A percentile compares a stretch with the other conserved stretches of the same genome.
Evolutionary conservation across 1,284 basidiomycete genomes (phyloP).

Genomic region (Ceratobasidium sp.): DNA sequence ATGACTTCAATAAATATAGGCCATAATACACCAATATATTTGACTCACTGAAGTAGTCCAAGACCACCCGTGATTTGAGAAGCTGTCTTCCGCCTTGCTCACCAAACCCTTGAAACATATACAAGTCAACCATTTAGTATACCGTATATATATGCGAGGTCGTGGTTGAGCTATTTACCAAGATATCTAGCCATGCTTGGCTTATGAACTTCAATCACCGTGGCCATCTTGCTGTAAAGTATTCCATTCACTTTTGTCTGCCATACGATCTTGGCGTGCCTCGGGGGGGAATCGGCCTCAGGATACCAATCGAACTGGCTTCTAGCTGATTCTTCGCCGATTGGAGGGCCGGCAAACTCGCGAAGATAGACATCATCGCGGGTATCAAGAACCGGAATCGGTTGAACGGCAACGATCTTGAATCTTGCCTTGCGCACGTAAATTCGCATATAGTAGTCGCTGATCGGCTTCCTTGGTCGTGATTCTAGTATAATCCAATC

Average conservation of each 20-base stretch:
- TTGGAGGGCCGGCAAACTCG: no score
- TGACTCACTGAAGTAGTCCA: conserved; percentile 37
- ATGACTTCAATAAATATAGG: not conserved
- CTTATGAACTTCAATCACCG: conserved; percentile 27
- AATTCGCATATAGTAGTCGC: conserved; percentile 18
- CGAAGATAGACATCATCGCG: no score
- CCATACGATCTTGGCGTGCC: conserved; percentile 34
- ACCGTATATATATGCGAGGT: not conserved
- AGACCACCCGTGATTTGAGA: conserved; percentile 28
- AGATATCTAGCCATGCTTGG: conserved; percentile 28
- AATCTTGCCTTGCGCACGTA: conserved; percentile 23
- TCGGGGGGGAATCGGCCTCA: no score
- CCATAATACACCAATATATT: not conserved
- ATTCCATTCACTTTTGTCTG: conserved; percentile 31
- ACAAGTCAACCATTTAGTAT: not conserved
- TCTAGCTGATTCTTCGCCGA: not conserved
- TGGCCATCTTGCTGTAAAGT: not conserved
- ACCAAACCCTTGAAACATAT: conserved; percentile 31
- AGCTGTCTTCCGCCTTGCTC: conserved; percentile 46
- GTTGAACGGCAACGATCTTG: conserved; percentile 17
- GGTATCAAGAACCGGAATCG: no score
- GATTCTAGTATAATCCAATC: conserved; percentile 37
- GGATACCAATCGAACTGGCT: not conserved
- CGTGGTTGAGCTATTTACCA: not conserved
- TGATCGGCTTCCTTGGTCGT: not conserved